Conservation (phyloP, 345 rosid species). For the Eucalyptus grandis region DNA sequence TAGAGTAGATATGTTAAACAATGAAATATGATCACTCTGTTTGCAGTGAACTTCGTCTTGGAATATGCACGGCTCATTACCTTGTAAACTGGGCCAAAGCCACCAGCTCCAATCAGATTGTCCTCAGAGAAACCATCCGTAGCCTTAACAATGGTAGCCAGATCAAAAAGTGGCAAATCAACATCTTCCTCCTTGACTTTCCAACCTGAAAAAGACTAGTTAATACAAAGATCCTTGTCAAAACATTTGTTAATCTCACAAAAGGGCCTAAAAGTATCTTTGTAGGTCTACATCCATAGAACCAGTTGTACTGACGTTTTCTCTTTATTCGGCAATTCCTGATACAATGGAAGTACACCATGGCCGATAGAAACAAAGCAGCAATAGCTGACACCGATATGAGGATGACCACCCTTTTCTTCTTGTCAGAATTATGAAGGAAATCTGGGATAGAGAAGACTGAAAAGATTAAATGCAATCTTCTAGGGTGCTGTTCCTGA, state of each 20-base stretch:
- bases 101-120: constrained; percentile 30
- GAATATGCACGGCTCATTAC: neutral
- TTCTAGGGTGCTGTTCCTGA: neutral
- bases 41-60: neutral
- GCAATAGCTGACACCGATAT: neutral
- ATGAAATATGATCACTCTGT: too few relatives aligned
- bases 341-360: neutral
- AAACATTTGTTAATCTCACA: neutral
- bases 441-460: neutral
- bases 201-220: neutral
- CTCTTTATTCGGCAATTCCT: neutral
- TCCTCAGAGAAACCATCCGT: constrained; percentile 13
- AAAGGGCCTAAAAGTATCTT: neutral
- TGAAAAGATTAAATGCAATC: neutral
- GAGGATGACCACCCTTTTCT: neutral
- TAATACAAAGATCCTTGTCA: neutral
- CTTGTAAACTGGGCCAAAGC: constrained; percentile 35
- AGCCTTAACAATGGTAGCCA: constrained; percentile 19
- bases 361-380: neutral
- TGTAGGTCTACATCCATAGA: neutral
- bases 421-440: neutral
- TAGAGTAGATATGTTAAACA: neutral
- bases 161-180: constrained; percentile 18
- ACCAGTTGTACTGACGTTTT: neutral
- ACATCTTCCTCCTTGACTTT: neutral